Conservation (phyloP, 495 filamentous ascomycete species). For the Penicillium steckii region DNA sequence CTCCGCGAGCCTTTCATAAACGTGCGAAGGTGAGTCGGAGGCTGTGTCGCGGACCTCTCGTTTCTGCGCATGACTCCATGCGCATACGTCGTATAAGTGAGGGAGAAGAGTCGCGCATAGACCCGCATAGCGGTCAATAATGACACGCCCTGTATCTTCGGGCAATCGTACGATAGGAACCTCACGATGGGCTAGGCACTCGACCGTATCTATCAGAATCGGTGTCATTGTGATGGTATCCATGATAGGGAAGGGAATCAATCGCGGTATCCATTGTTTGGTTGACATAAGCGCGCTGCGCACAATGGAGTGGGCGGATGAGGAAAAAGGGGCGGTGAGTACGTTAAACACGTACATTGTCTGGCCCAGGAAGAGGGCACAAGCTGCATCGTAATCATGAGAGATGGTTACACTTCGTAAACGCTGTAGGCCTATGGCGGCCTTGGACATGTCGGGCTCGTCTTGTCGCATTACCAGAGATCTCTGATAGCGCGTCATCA, state of each 20-base stretch:
- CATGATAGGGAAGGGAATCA: constrained; percentile 24
- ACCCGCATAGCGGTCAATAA: constrained; percentile 35
- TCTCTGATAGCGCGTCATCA: constrained; percentile 28
- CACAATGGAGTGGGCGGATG: constrained; percentile 27
- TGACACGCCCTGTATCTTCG: constrained; percentile 15
- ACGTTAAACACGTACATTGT: constrained; percentile 32
- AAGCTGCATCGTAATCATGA: constrained; percentile 24
- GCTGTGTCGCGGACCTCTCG: constrained; percentile 1
- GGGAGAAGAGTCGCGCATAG: constrained; percentile 30
- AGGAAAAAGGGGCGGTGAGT: constrained; percentile 24
- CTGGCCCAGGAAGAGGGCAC: constrained; percentile 28
- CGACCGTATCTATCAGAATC: constrained; percentile 31
- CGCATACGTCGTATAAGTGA: constrained; percentile 32
- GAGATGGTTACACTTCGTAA: constrained; percentile 21
- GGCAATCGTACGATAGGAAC: constrained; percentile 31
- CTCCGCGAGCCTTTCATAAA: constrained; percentile 20
- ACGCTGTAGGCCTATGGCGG: constrained; percentile 23
- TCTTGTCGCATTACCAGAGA: constrained; percentile 21
- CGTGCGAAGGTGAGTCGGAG: constrained; percentile 3
- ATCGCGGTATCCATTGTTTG: constrained; percentile 25
- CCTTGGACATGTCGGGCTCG: constrained; percentile 23
- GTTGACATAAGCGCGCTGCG: constrained; percentile 28
- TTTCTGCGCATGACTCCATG: constrained; percentile 23
- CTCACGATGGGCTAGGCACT: constrained; percentile 30
- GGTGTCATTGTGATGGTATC: constrained; percentile 32